Percentiles rank a stretch among this genome's conserved stretches.
Conservation (phyloP, 2,329 filamentous ascomycete genomes). For the Botryosphaeria dothidea region DNA sequence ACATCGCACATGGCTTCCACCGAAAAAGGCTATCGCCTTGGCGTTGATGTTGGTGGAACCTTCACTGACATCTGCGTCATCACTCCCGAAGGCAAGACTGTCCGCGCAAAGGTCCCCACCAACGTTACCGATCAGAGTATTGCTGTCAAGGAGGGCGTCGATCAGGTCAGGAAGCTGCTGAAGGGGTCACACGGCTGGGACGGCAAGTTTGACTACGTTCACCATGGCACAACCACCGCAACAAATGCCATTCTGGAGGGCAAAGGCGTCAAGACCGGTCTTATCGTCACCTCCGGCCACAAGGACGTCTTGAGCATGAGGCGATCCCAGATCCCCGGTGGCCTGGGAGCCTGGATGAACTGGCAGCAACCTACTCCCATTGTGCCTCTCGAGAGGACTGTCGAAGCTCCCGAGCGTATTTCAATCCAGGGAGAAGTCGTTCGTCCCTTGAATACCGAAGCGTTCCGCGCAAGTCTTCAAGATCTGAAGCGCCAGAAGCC, state of each 20-base stretch:
- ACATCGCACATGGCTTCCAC: neutral
- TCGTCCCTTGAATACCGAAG: constrained; percentile 40
- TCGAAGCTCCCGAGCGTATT: constrained; percentile 49
- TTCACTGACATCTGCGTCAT: constrained; percentile 53
- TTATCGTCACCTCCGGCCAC: constrained; percentile 52
- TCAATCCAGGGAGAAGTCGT: constrained; percentile 45
- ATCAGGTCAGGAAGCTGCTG: constrained; percentile 43
- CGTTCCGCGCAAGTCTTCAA: constrained; percentile 41
- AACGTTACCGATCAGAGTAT: constrained; percentile 50
- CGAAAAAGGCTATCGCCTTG: constrained; percentile 26
- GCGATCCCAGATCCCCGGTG: constrained; percentile 54
- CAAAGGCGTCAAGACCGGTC: constrained; percentile 50
- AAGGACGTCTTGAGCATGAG: constrained; percentile 51
- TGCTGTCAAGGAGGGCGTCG: constrained; percentile 48
- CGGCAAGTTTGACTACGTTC: constrained; percentile 51
- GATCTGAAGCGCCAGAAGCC: constrained; percentile 43
- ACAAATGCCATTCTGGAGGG: constrained; percentile 54
- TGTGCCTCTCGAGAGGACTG: constrained; percentile 50
- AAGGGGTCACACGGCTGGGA: constrained; percentile 43
- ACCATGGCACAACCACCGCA: constrained; percentile 52
- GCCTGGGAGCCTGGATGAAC: constrained; percentile 52
- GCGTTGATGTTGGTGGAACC: constrained; percentile 32
- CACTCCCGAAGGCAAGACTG: constrained; percentile 45
- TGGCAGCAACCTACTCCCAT: constrained; percentile 50
- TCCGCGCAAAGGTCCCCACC: constrained; percentile 50